Evolutionary conservation across 495 filamentous ascomycete species (phyloP).

Genomic region (Trichoderma orchidacearum): DNA sequence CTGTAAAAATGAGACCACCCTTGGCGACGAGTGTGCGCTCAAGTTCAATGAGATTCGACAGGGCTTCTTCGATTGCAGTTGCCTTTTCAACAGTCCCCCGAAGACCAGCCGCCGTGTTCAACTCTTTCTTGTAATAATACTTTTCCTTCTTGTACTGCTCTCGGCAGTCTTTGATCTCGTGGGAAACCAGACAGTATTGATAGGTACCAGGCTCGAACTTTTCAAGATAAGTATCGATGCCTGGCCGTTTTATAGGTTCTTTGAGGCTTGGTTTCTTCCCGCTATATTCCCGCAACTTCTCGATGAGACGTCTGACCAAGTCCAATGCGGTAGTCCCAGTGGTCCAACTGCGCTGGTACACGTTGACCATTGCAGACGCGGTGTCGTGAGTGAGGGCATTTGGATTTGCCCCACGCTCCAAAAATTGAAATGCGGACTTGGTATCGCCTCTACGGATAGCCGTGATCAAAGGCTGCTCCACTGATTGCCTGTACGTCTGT

Average conservation of each 20-base stretch:
- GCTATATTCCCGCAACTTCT: slow-evolving; percentile 26
- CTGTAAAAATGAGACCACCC: slow-evolving; percentile 49
- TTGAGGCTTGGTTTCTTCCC: slow-evolving; percentile 8
- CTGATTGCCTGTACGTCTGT: slow-evolving; percentile 16
- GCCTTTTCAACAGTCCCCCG: slow-evolving; percentile 36
- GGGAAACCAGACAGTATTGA: slow-evolving; percentile 31
- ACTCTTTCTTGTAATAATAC: slow-evolving; percentile 17
- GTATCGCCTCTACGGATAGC: slow-evolving; percentile 39
- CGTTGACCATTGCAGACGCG: slow-evolving; percentile 15
- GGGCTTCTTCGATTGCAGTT: slow-evolving; percentile 29
- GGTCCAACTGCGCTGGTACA: slow-evolving; percentile 3
- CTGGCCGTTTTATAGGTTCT: slow-evolving; percentile 7
- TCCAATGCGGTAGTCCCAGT: slow-evolving; percentile 40
- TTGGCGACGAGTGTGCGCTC: slow-evolving; percentile 36
- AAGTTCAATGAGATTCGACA: slow-evolving; percentile 36
- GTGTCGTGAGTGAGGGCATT: slow-evolving; percentile 30
- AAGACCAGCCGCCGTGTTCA: slow-evolving; percentile 6
- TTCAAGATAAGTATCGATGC: slow-evolving; percentile 27
- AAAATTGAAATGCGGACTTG: slow-evolving; percentile 36
- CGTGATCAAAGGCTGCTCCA: slow-evolving; percentile 45
- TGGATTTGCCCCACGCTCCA: slow-evolving; percentile 44
- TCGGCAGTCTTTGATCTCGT: slow-evolving; percentile 12
- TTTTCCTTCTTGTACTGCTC: slow-evolving; percentile 6
- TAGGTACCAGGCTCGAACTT: slow-evolving; percentile 36
- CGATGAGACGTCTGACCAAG: slow-evolving; percentile 34